phyloP scores from a whole-genome alignment of 345 rosid species.

The Brassica rapa region DNA sequence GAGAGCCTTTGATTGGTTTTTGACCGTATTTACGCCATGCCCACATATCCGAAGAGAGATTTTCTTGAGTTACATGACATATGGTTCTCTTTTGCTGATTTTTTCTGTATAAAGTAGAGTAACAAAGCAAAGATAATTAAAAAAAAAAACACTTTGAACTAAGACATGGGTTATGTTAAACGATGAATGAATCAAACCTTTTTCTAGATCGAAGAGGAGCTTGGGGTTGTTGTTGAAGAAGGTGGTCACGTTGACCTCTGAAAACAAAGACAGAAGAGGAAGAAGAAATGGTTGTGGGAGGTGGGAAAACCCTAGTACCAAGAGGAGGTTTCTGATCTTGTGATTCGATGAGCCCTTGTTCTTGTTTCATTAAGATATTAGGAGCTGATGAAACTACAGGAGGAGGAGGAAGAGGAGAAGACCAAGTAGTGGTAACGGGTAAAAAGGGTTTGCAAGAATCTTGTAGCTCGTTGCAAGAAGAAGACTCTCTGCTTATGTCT shows the following conservation, averaged over 20 bases:
- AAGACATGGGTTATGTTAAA: not conserved
- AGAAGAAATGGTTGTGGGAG: constrained; percentile 26
- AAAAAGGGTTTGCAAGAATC: constrained; percentile 63
- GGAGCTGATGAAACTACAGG: constrained; percentile 8
- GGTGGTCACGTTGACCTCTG: constrained; percentile 36
- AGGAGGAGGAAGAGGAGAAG: constrained; percentile 25
- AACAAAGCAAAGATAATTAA: not conserved
- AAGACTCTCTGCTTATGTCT: constrained; percentile 28
- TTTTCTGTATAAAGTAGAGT: constrained; percentile 49
- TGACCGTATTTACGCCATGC: constrained; percentile 98
- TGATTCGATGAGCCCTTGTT: constrained; percentile 27
- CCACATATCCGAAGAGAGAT: constrained; percentile 82
- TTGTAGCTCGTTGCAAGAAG: constrained; percentile 52
- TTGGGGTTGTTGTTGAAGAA: constrained; percentile 40
- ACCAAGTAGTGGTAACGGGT: constrained; percentile 32
- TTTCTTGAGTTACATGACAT: constrained; percentile 70
- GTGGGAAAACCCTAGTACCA: constrained; percentile 31
- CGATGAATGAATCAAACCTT: constrained; percentile 39
- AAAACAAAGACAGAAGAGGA: constrained; percentile 40
- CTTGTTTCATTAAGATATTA: constrained; percentile 33
- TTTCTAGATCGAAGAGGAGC: constrained; percentile 57
- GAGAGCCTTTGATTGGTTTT: constrained; percentile 94
- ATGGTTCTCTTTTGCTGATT: constrained; percentile 64
- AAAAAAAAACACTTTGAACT: not conserved
- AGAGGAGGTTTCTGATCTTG: constrained; percentile 33